These are phyloP conservation scores for Arthroderma uncinatum DNA, from an alignment of 2,329 filamentous ascomycete species.

Conservation along the genomic window DNA sequence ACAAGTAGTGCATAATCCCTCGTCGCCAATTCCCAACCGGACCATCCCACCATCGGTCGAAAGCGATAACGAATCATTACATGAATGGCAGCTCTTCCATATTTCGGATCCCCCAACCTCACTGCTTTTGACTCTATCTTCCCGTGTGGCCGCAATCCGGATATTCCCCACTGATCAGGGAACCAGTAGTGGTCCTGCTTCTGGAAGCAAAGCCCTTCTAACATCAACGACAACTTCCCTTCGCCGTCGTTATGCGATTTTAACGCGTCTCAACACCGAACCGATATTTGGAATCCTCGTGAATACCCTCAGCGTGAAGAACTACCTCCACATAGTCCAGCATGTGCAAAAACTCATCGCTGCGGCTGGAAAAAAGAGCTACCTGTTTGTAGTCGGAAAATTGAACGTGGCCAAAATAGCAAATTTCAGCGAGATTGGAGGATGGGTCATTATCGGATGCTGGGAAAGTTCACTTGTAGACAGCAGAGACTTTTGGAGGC, in stretches of 20 bases:
- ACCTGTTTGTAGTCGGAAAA: slow-evolving; percentile 93
- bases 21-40: slow-evolving; percentile 73
- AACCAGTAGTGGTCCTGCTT: slow-evolving; percentile 14
- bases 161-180: slow-evolving; percentile 54
- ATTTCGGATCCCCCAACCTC: slow-evolving; percentile 69
- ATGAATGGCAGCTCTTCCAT: slow-evolving; percentile 68
- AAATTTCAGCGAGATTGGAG: slow-evolving; percentile 90
- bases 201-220: slow-evolving; percentile 33
- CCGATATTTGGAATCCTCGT: slow-evolving; percentile 88
- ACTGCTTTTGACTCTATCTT: slow-evolving; percentile 75
- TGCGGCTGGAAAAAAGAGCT: slow-evolving; percentile 80
- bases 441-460: slow-evolving; percentile 94
- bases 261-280: slow-evolving; percentile 67
- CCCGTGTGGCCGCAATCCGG: slow-evolving; percentile 65
- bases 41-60: slow-evolving; percentile 47
- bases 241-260: slow-evolving; percentile 75
- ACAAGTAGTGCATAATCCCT: slow-evolving; percentile 63
- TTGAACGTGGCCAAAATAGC: slow-evolving; percentile 91
- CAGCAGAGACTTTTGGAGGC: slow-evolving; percentile 75
- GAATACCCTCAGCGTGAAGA: slow-evolving; percentile 84
- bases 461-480: slow-evolving; percentile 95
- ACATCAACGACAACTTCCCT: slow-evolving; percentile 49
- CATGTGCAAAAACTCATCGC: slow-evolving; percentile 62
- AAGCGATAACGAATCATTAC: slow-evolving; percentile 41
- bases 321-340: slow-evolving; percentile 73